phyloP scores from a whole-genome alignment of 2,329 filamentous ascomycete species.

The Hymenoscyphus albidus region DNA sequence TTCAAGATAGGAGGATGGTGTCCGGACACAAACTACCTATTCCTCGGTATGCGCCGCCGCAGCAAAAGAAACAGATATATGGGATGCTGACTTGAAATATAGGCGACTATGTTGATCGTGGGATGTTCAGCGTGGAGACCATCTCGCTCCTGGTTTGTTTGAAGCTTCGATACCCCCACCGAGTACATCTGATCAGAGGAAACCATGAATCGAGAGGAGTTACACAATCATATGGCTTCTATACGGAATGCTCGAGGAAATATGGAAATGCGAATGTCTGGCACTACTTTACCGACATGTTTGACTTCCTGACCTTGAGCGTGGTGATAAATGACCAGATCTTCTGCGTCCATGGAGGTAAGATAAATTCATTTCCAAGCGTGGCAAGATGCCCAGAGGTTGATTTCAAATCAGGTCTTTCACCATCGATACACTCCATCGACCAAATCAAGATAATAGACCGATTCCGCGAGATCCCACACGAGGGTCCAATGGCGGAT shows the following conservation, averaged over 20 bases:
- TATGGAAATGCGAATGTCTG: slow-evolving; percentile 98
- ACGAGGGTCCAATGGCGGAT: slow-evolving; percentile 99
- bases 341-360: slow-evolving; percentile 94
- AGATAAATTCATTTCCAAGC: slow-evolving; percentile 19
- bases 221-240: slow-evolving; percentile 98
- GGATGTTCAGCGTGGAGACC: slow-evolving; percentile 97
- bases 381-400: background rate
- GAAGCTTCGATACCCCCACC: slow-evolving; percentile 92
- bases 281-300: slow-evolving; percentile 99
- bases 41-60: slow-evolving; percentile 63
- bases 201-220: slow-evolving; percentile 98
- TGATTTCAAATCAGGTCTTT: slow-evolving; percentile 54
- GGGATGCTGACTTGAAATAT: slow-evolving; percentile 11
- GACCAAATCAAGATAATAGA: slow-evolving; percentile 99
- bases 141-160: slow-evolving; percentile 97
- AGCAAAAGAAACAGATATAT: background rate
- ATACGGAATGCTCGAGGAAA: slow-evolving; percentile 95
- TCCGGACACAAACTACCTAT: slow-evolving; percentile 97
- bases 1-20: slow-evolving; percentile 98
- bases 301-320: slow-evolving; percentile 93
- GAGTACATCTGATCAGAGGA: slow-evolving; percentile 92
- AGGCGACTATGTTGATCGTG: slow-evolving; percentile 96
- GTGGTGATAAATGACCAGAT: slow-evolving; percentile 99
- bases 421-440: slow-evolving; percentile 91
- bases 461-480: slow-evolving; percentile 95